A percentile compares a stretch with the other conserved stretches of the same genome.
Evolutionary conservation across 371 early-diverging fungal species (phyloP).

Genomic region (Vairimorpha necatrix): DNA sequence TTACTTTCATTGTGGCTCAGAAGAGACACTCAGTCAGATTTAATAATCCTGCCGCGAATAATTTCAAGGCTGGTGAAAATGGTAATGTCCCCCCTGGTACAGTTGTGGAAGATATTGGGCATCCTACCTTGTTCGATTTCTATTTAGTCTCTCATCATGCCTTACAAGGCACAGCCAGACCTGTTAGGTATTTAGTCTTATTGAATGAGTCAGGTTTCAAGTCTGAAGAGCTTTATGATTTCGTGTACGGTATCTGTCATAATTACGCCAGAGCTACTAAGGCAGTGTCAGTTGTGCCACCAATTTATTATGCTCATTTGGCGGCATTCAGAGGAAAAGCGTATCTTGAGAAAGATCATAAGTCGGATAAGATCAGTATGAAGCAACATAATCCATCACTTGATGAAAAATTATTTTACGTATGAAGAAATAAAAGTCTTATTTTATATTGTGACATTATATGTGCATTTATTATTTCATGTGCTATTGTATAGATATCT

Average conservation of each 20-base stretch:
- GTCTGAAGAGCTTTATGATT: constrained; percentile 71
- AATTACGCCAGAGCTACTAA: constrained; percentile 77
- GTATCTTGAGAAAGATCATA: constrained; percentile 32
- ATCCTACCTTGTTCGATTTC: constrained; percentile 78
- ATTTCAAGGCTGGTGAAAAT: constrained; percentile 4
- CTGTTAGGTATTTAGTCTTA: constrained; percentile 77
- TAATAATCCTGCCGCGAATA: constrained; percentile 51
- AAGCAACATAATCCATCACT: neutral
- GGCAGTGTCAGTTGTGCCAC: constrained; percentile 72
- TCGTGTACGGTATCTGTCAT: constrained; percentile 78
- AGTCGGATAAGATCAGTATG: neutral
- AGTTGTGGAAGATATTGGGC: constrained; percentile 77
- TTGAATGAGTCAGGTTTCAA: constrained; percentile 75
- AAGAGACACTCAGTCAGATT: constrained; percentile 89
- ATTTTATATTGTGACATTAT: neutral
- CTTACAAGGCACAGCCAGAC: constrained; percentile 80
- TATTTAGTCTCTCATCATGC: constrained; percentile 81
- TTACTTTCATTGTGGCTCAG: constrained; percentile 84
- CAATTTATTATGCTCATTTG: constrained; percentile 79
- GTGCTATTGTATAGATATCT: neutral
- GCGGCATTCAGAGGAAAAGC: constrained; percentile 67
- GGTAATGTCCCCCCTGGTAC: constrained; percentile 81
- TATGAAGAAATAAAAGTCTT: neutral
- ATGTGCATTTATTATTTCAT: neutral
- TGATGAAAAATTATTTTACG: neutral